phyloP scores from a whole-genome alignment of 768 basidiomycete genomes.

The Naganishia kalamii region DNA sequence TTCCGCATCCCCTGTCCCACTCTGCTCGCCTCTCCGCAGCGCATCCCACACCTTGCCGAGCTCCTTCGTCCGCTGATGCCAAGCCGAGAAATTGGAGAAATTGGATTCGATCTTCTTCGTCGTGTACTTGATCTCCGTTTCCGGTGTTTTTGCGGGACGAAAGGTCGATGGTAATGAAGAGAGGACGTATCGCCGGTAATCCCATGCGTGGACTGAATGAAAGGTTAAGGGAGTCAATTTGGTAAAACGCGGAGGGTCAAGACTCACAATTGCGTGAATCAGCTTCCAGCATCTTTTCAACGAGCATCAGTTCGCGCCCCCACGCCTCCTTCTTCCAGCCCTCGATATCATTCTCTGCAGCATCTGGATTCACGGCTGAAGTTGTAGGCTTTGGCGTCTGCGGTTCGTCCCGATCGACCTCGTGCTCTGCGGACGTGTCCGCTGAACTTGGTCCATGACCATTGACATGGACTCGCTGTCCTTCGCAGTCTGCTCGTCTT shows the following conservation, averaged over 20 bases:
- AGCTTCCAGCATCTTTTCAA: constrained; percentile 84
- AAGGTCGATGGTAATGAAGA: constrained; percentile 57
- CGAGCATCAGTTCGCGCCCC: constrained; percentile 76
- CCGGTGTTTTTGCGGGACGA: constrained; percentile 49
- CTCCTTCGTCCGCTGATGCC: constrained; percentile 92
- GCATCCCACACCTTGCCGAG: constrained; percentile 60
- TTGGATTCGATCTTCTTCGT: constrained; percentile 83
- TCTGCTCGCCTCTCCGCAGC: constrained; percentile 49
- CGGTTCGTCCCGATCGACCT: neutral
- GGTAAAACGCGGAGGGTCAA: neutral
- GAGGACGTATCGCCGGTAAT: constrained; percentile 82
- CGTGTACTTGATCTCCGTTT: constrained; percentile 78
- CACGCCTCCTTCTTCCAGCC: constrained; percentile 77
- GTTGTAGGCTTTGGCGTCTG: neutral
- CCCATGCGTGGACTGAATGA: constrained; percentile 79
- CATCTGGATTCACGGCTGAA: neutral
- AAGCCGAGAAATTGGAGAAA: constrained; percentile 96
- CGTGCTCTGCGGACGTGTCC: constrained; percentile 28
- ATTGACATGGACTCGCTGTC: neutral
- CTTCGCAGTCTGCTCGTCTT: constrained; percentile 10
- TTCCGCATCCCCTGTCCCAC: neutral
- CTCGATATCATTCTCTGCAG: constrained; percentile 44
- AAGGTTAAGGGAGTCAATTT: neutral
- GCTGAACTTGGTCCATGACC: constrained; percentile 37
- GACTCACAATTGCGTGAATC: constrained; percentile 86